Evolutionary conservation across 2,329 filamentous ascomycete genomes (phyloP), one percentile per base, ranked within the genome.

Genomic region (Lachnellula arida): DNA sequence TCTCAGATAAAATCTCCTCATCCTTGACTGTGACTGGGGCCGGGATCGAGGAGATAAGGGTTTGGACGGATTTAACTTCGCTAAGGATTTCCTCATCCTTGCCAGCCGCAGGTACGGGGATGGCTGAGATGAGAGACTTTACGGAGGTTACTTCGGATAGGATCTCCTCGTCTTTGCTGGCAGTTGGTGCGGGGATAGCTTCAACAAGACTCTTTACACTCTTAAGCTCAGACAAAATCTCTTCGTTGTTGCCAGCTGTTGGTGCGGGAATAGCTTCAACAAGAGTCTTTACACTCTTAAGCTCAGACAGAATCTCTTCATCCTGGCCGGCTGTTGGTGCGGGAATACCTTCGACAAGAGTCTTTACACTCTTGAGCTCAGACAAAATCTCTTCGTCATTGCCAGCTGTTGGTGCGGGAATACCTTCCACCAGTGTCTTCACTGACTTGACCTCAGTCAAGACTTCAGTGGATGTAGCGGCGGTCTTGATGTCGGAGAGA

Each of bases 401-500:
- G 7, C 25, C 37, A 25, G 19, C 44, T 28, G 55, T 55, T 15
- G 52, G 53, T 19, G 53, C 43, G 8, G 53, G 39, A 17, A 58
- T 32, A 12, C 55, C 56, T 4, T 28, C 28, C 2, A 28, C 28
- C 2, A 28, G 28, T 9, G 53, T 37, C 46, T 59, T 59, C 23
- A 59, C 40, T 14, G 32, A 15, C 22, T 56, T 50, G 42, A 59
- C 54, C 17, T 44, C 49, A 39, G 53, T 46, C 8, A 55, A 25
- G n/a, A 59, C 22, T 28, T 56, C 53, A 12, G 46, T 22, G 6
- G 56, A 59, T n/a, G 57, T 40, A 28, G 55, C 49, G 23, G 54
- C 44, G 17, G 50, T 39, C 35, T 62, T 63, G n/a, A 64, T 60
- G 32, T 64, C 61, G 15, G 44, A 48, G 6, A 65, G 46, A 4